Evolutionary conservation across 257 asterid genomes (phyloP), one percentile per base, ranked within the genome.

Genomic region (Scutellaria barbata): DNA sequence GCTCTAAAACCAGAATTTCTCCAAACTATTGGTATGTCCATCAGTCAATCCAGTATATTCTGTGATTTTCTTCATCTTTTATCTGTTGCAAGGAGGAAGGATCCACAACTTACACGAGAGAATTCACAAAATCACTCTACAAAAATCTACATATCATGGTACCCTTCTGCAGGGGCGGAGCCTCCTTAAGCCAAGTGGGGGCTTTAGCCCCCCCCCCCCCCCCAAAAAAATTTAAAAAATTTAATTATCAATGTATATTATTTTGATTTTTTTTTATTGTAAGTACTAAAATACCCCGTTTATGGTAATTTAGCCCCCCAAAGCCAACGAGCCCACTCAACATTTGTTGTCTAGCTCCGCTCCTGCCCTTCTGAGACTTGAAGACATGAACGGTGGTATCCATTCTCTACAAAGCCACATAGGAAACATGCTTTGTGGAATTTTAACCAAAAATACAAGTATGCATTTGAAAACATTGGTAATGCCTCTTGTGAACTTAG

Each of bases 21-120:
- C 52, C 68, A 62, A 41, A 22, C 35, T 33, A 17, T 5, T 66
- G 9, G 46, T 58, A 47, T 50, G 10, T 53, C 42, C 51, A 42
- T 53, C 63, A 68, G 63, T 41, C 53, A 68, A 52, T 68, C 73
- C 63, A 53, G 20, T n/a, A 53, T 33, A 37, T 18, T 12, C 43
- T 39, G 62, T 40, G 69, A 37, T 60, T 47, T 58, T 33, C 25
- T 30, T 35, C 7, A 30, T 10, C 6, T 8, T 63, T 40, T 52
- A 7, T 41, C 14, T 41, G 17, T 30, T 3, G 35, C 5, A 37
- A 30, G 0, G 5, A 2, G 11, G 43, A 57, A 57, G 33, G 5
- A 33, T 57, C 3, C 35, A 2, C 53, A 11, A 13, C 6, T 47
- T 11, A 11, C 20, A 30, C 63, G 8, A 5, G 63, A 56, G 41